phyloP scores from a whole-genome alignment of 148 eudicot species.

The Rhododendron vialii region DNA sequence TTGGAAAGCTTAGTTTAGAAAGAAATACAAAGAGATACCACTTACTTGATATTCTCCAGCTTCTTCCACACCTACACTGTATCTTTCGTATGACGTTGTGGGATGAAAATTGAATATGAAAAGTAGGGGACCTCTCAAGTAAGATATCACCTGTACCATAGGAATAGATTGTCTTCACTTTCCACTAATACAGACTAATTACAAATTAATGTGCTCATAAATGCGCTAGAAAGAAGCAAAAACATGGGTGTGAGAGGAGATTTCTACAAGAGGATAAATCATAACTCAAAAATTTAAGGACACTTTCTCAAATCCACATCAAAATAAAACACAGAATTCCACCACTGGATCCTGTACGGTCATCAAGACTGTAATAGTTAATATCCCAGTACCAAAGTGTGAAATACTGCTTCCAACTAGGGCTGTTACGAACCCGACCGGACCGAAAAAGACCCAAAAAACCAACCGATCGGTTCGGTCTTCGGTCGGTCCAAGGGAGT shows the following conservation, averaged over 20 bases:
- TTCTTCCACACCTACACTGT: conserved; percentile 83
- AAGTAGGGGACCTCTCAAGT: conserved; percentile 78
- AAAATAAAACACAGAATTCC: not conserved
- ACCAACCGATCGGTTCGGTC: no score
- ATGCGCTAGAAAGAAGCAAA: not conserved
- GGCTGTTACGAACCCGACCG: no score
- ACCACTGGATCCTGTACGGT: not conserved
- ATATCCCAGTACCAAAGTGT: not conserved
- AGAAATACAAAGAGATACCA: conserved; percentile 2
- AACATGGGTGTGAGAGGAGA: not conserved
- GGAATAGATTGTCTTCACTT: not conserved
- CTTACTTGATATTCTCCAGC: conserved; percentile 98
- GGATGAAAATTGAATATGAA: conserved; percentile 91
- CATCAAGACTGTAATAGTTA: not conserved
- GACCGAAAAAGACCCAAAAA: no score
- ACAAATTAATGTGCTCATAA: not conserved
- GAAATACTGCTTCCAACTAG: not conserved
- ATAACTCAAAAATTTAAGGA: not conserved
- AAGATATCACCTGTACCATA: conserved; percentile 73
- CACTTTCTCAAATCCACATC: not conserved
- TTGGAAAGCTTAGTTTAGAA: not conserved
- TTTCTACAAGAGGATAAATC: not conserved
- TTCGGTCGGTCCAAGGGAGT: no score
- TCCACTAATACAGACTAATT: no score
- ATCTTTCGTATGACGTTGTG: conserved; percentile 58